These are phyloP conservation scores for Ricinus communis DNA, from an alignment of 345 rosid genomes.

Conservation along the genomic window DNA sequence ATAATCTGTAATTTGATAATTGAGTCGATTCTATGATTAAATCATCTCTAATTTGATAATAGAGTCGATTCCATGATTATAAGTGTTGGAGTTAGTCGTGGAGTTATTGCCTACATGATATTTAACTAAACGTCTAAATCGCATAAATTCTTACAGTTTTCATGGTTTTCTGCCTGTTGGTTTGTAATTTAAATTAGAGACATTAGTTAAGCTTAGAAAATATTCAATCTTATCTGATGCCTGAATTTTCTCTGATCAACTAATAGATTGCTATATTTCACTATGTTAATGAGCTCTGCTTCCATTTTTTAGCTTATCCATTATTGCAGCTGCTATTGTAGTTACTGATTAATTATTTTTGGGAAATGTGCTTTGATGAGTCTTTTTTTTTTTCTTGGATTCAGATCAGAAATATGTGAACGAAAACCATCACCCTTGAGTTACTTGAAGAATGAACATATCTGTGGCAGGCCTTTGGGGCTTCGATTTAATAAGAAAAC, in stretches of 20 bases:
- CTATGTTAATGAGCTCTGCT: background rate
- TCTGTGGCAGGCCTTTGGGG: slow-evolving; percentile 94
- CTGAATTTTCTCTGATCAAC: background rate
- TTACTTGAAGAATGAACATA: slow-evolving; percentile 81
- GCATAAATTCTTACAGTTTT: no score
- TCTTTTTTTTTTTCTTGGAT: slow-evolving; percentile 17
- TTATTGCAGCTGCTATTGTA: background rate
- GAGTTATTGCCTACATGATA: no score
- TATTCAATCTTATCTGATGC: background rate
- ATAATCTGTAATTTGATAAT: no score
- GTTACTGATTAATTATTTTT: background rate
- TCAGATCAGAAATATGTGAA: slow-evolving; percentile 73
- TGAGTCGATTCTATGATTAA: no score
- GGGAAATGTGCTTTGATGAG: background rate
- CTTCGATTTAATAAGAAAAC: slow-evolving; percentile 76
- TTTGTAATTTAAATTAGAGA: background rate
- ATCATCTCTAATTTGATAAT: no score
- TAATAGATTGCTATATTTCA: background rate
- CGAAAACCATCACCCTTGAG: slow-evolving; percentile 59
- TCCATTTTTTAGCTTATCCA: background rate
- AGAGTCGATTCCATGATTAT: no score
- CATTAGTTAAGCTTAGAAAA: background rate
- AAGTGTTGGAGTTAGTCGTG: no score
- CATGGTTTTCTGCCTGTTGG: no score
- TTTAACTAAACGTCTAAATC: no score